These are phyloP conservation scores for Pelagomonas calceolata DNA, from an alignment of 108 stramenopile genomes.

Conservation along the genomic window DNA sequence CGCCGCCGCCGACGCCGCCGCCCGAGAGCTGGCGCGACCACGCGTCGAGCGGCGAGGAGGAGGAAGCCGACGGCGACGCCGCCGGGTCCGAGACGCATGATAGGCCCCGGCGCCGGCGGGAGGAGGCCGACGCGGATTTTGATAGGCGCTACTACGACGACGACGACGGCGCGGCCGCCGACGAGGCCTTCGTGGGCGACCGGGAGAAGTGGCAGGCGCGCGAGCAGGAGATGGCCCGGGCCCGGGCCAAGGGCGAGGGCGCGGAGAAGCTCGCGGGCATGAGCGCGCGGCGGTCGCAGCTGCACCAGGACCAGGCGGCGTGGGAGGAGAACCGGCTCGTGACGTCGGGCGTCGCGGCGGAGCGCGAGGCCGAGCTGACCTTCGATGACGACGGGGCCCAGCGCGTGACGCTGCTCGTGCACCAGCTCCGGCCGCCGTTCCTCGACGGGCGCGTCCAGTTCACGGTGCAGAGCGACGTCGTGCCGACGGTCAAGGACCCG, in stretches of 20 bases:
- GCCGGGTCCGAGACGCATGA: too few species aligned
- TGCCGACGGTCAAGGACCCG: constrained; percentile 69
- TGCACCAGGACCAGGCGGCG: constrained; percentile 83
- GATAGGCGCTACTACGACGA: constrained; percentile 79
- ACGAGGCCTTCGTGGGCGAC: constrained; percentile 69
- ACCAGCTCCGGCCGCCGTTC: constrained; percentile 95
- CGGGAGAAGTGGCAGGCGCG: constrained; percentile 56
- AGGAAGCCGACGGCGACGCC: too few species aligned
- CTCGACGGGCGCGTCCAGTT: constrained; percentile 66
- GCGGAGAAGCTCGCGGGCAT: constrained; percentile 14
- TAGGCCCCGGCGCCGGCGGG: too few species aligned
- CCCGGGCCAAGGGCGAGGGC: constrained; percentile 22
- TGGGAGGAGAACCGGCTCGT: constrained; percentile 91
- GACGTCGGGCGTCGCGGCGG: constrained; percentile 66
- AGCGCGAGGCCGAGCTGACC: constrained; percentile 59
- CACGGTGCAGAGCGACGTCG: constrained; percentile 64
- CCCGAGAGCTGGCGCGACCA: too few species aligned
- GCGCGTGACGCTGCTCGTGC: constrained; percentile 71
- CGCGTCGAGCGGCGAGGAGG: too few species aligned
- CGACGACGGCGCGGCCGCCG: constrained; percentile 51
- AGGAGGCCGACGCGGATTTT: constrained; percentile 57
- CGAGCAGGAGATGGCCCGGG: constrained; percentile 66
- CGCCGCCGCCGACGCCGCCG: too few species aligned
- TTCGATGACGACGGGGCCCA: constrained; percentile 49
- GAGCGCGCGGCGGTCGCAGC: constrained; percentile 45